Evolutionary conservation across 2,329 filamentous ascomycete species (phyloP).

Genomic region (Triangularia verruculosa): DNA sequence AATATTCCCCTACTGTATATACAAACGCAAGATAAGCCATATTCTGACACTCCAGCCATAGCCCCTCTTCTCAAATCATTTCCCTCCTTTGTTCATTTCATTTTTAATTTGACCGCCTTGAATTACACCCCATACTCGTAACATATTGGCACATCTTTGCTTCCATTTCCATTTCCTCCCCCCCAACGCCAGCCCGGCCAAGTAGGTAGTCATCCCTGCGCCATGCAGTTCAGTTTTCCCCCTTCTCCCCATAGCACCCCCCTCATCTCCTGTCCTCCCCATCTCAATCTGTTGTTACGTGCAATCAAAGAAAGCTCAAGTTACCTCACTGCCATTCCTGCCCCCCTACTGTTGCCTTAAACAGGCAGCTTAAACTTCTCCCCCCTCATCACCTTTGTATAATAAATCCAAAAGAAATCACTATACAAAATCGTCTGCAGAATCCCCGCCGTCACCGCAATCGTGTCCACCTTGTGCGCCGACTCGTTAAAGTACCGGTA

Average conservation of each 20-base stretch:
- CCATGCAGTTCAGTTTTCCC: background rate
- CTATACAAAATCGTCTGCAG: conserved; percentile 95
- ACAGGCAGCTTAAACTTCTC: conserved; percentile 86
- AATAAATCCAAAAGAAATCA: conserved; percentile 99
- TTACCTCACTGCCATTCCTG: background rate
- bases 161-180: background rate
- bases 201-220: background rate
- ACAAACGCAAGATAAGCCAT: background rate
- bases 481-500: conserved; percentile 79
- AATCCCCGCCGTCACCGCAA: conserved; percentile 83
- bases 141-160: background rate
- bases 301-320: background rate
- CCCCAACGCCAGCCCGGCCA: background rate
- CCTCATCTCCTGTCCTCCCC: background rate
- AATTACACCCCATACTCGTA: background rate
- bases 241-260: background rate
- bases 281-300: background rate
- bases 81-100: background rate
- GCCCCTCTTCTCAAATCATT: background rate
- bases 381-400: conserved; percentile 88
- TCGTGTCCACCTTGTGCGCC: conserved; percentile 73
- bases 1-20: background rate
- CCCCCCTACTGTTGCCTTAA: conserved; percentile 40
- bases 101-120: background rate
- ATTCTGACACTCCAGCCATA: background rate